Evolutionary conservation across 1,284 basidiomycete species (phyloP).

Genomic region (Entoloma clypeatum): DNA sequence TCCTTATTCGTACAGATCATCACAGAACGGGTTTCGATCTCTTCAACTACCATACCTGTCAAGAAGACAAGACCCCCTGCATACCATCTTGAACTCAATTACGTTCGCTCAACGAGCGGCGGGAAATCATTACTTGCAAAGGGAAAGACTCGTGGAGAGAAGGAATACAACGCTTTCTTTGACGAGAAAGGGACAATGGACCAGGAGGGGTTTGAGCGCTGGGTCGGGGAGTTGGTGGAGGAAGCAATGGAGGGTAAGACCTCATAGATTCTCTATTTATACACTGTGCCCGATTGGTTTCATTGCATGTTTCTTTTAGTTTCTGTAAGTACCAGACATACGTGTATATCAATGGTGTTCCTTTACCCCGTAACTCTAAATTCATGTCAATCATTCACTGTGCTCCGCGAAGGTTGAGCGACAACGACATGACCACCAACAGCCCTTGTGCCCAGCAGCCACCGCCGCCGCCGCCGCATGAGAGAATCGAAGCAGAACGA

Average conservation of each 20-base stretch:
- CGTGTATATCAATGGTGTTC: too few species aligned
- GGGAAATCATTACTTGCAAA: slow-evolving; percentile 74
- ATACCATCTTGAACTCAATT: slow-evolving; percentile 61
- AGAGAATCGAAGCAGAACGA: too few species aligned
- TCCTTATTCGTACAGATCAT: slow-evolving; percentile 54
- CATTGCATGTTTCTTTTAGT: too few species aligned
- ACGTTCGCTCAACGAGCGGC: slow-evolving; percentile 69
- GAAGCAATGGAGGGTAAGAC: slow-evolving; percentile 53
- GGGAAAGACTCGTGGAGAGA: slow-evolving; percentile 49
- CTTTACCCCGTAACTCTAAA: too few species aligned
- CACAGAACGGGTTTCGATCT: slow-evolving; percentile 74
- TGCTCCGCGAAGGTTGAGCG: too few species aligned
- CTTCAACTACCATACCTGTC: slow-evolving; percentile 58
- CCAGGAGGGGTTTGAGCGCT: slow-evolving; percentile 64
- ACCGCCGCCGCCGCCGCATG: too few species aligned
- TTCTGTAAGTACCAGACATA: too few species aligned
- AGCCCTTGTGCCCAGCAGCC: too few species aligned
- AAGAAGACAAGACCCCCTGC: slow-evolving; percentile 46
- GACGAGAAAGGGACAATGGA: slow-evolving; percentile 68
- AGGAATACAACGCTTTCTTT: slow-evolving; percentile 65
- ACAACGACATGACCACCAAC: too few species aligned
- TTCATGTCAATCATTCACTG: too few species aligned
- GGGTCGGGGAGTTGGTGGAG: slow-evolving; percentile 69
- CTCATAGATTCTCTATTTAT: slow-evolving; percentile 12
- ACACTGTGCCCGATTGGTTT: not conserved